Conservation (phyloP, 1,139 yeast genomes). For the Pichia sp. region DNA sequence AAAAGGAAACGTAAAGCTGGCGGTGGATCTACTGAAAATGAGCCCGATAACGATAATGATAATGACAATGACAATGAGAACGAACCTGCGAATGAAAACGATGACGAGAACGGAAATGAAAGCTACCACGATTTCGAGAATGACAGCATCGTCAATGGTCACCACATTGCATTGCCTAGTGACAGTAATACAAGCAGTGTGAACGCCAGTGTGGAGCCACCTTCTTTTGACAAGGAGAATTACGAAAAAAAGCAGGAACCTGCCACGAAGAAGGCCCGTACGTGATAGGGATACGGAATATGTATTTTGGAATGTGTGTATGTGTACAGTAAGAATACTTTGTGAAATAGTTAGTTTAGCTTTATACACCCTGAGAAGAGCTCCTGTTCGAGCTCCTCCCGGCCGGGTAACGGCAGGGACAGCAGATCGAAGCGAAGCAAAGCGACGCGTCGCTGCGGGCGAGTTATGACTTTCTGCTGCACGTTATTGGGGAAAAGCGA, state of each 20-base stretch:
- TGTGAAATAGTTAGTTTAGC: too few relatives aligned
- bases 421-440: neutral
- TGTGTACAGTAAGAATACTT: too few relatives aligned
- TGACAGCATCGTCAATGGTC: neutral
- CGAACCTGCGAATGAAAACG: neutral
- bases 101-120: neutral
- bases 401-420: neutral
- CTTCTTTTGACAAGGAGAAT: neutral
- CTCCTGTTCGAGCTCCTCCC: too few relatives aligned
- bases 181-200: neutral
- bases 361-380: too few relatives aligned
- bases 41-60: neutral
- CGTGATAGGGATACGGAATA: too few relatives aligned
- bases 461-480: too few relatives aligned
- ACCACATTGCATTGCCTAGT: neutral
- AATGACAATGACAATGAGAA: neutral
- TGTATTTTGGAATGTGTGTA: too few relatives aligned
- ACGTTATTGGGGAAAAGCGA: neutral
- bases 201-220: neutral
- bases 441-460: neutral
- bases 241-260: too few relatives aligned
- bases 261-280: too few relatives aligned
- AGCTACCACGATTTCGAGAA: neutral
- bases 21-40: neutral
- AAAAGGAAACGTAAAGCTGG: slow-evolving; percentile 30